These are phyloP conservation scores for Melastoma candidum DNA, from an alignment of 441 rosid species.

Conservation along the genomic window DNA sequence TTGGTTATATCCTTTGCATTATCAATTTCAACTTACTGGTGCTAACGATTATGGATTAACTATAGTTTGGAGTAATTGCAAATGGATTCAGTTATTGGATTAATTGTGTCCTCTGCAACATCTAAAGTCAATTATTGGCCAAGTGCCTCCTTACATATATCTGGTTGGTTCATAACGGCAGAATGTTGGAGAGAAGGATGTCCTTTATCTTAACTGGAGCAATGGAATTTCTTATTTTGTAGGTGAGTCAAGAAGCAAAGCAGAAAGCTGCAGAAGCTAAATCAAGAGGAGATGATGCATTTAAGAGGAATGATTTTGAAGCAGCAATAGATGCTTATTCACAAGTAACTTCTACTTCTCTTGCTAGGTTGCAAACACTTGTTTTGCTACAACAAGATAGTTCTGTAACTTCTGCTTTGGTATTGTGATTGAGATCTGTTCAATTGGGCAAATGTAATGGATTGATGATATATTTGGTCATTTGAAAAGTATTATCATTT, in stretches of 20 bases:
- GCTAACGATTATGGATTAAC: too few species aligned
- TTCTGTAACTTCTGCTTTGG: too few species aligned
- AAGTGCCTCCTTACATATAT: background rate
- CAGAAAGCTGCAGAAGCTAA: conserved; percentile 86
- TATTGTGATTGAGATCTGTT: too few species aligned
- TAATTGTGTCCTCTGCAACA: too few species aligned
- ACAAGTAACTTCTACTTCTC: conserved; percentile 39
- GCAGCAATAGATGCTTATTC: conserved; percentile 76
- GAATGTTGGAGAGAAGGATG: too few species aligned
- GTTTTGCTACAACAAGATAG: too few species aligned
- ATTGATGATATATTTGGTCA: background rate
- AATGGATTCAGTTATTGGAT: background rate
- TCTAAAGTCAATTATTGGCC: background rate
- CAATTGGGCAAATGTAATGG: too few species aligned
- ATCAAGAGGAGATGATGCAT: conserved; percentile 87
- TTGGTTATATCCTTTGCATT: too few species aligned
- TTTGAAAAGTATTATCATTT: conserved; percentile 1
- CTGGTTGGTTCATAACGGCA: background rate
- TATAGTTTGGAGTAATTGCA: background rate
- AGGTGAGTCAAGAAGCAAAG: conserved; percentile 78
- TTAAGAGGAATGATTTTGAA: conserved; percentile 47
- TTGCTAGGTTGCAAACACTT: background rate
- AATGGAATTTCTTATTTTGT: conserved; percentile 9
- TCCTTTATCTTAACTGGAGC: background rate
- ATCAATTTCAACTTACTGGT: too few species aligned